Conservation (phyloP, 2,329 filamentous ascomycete species). For the Coniochaeta ligniaria region DNA sequence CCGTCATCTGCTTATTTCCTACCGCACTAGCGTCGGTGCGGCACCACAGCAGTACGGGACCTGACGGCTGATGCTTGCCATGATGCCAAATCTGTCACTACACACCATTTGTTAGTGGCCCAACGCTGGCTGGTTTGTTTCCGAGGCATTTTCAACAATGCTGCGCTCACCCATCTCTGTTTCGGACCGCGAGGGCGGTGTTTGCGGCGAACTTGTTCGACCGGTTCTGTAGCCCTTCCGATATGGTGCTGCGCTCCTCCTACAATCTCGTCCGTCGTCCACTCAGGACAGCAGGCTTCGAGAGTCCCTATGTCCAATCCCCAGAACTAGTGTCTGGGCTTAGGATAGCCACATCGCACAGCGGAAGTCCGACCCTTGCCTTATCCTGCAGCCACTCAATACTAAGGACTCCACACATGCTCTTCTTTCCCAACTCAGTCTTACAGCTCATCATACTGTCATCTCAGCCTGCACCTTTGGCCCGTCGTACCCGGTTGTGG, state of each 20-base stretch:
- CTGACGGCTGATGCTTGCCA: background rate
- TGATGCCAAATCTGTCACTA: background rate
- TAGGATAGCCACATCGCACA: background rate
- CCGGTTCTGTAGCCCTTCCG: background rate
- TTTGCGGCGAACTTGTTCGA: background rate
- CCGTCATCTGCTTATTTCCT: background rate
- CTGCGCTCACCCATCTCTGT: background rate
- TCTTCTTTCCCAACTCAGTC: background rate
- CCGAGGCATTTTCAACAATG: background rate
- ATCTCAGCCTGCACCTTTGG: background rate
- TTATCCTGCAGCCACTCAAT: slow-evolving; percentile 10
- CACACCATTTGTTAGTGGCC: background rate
- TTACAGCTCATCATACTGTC: background rate
- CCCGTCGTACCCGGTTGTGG: background rate
- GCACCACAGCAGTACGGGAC: background rate
- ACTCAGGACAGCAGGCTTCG: background rate
- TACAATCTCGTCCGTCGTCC: background rate
- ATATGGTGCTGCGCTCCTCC: background rate
- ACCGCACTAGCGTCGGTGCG: background rate
- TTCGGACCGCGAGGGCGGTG: background rate
- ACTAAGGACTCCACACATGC: slow-evolving; percentile 3
- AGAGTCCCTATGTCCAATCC: background rate
- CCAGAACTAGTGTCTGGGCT: background rate
- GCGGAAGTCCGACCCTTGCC: slow-evolving; percentile 2
- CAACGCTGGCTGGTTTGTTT: background rate